Evolutionary conservation across 2,329 filamentous ascomycete species (phyloP).

Genomic region (Aureobasidium leucospermi): DNA sequence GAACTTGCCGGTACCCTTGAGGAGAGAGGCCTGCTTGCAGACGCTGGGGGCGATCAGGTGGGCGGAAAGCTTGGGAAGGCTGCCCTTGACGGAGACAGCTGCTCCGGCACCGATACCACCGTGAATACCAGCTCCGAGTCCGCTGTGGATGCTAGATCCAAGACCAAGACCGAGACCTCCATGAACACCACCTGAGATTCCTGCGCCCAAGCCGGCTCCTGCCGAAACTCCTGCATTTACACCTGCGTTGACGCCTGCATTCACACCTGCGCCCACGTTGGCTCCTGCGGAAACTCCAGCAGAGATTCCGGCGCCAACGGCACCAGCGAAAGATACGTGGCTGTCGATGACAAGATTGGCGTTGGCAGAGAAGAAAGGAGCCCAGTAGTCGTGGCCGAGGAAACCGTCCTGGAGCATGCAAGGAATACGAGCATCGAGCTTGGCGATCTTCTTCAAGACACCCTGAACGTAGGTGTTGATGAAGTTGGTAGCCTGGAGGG

Average conservation of each 20-base stretch:
- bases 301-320: neutral
- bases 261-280: neutral
- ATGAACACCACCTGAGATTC: neutral
- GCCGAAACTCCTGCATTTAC: neutral
- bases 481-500: constrained; percentile 25
- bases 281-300: neutral
- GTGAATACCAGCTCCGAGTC: neutral
- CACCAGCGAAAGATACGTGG: constrained; percentile 17
- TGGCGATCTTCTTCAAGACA: constrained; percentile 21
- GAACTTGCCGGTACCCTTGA: constrained; percentile 23
- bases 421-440: constrained; percentile 25
- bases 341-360: constrained; percentile 28
- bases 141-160: neutral
- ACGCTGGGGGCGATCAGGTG: constrained; percentile 24
- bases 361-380: constrained; percentile 20
- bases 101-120: neutral
- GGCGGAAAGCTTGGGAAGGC: constrained; percentile 3
- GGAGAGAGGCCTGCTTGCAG: constrained; percentile 22
- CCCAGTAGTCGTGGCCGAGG: constrained; percentile 24
- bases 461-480: constrained; percentile 29
- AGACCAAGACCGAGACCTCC: neutral
- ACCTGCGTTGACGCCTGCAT: neutral
- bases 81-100: neutral
- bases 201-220: neutral
- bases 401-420: constrained; percentile 30